A percentile compares a stretch with the other conserved stretches of the same genome.
Evolutionary conservation across 208 protist species (phyloP).

Genomic region (Crithidia brevicula): DNA sequence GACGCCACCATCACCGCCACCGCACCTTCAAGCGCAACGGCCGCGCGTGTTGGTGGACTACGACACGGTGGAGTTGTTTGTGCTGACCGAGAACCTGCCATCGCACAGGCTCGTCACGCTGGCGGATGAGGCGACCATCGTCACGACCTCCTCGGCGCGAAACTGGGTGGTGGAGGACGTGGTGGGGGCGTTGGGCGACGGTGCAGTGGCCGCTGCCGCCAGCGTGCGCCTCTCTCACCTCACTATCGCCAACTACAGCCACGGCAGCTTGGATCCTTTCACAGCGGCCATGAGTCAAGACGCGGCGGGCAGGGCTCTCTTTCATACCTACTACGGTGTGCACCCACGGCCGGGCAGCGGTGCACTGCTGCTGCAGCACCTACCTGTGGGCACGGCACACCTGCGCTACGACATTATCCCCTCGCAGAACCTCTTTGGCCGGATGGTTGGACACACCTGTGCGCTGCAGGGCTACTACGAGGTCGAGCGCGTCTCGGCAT

Average conservation of each 20-base stretch:
- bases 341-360: conserved; percentile 40
- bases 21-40: conserved; percentile 1
- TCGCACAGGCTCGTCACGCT: conserved; percentile 76
- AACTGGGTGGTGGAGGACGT: conserved; percentile 61
- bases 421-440: conserved; percentile 73
- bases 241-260: conserved; percentile 38
- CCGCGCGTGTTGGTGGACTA: conserved; percentile 72
- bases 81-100: conserved; percentile 81
- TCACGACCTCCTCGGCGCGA: conserved; percentile 67
- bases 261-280: conserved; percentile 3
- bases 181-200: neutral
- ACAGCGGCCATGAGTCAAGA: neutral
- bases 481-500: conserved; percentile 85
- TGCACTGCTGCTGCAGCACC: conserved; percentile 45
- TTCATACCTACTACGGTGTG: conserved; percentile 50
- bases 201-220: neutral
- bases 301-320: neutral
- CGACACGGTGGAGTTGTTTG: conserved; percentile 71
- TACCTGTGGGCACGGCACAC: conserved; percentile 64
- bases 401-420: conserved; percentile 76
- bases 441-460: conserved; percentile 68
- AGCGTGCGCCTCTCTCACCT: conserved; percentile 24
- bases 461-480: conserved; percentile 40
- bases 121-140: conserved; percentile 56
- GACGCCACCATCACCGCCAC: too few relatives aligned